Percentiles rank a stretch among this genome's conserved stretches.
These are phyloP conservation scores for Amylostereum chailletii DNA, from an alignment of 1,284 basidiomycete species.

Conservation along the genomic window DNA sequence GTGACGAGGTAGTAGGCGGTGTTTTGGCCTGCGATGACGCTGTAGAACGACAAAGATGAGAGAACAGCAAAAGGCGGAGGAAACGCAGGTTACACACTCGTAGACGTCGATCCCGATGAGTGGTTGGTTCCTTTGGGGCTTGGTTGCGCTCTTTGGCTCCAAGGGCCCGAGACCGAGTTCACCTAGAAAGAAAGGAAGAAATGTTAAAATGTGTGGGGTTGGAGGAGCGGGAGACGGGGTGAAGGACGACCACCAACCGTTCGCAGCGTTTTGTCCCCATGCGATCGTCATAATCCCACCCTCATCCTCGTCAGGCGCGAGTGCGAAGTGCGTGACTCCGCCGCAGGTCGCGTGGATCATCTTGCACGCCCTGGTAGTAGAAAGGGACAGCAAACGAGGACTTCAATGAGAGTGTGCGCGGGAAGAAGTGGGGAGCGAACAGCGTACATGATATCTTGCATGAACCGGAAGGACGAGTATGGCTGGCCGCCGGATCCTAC, in stretches of 20 bases:
- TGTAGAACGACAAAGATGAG: constrained; percentile 19
- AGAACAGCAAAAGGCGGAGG: constrained; percentile 2
- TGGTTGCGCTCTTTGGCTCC: constrained; percentile 81
- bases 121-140: constrained; percentile 68
- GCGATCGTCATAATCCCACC: constrained; percentile 66
- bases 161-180: constrained; percentile 80
- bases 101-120: constrained; percentile 72
- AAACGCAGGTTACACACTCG: constrained; percentile 39
- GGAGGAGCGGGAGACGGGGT: neutral
- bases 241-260: constrained; percentile 34
- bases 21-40: constrained; percentile 79
- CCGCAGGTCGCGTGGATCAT: constrained; percentile 63
- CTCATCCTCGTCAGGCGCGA: constrained; percentile 65
- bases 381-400: neutral
- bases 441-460: constrained; percentile 72
- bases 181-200: constrained; percentile 14
- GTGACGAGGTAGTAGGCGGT: constrained; percentile 75
- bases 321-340: constrained; percentile 85
- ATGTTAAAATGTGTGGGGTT: neutral
- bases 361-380: constrained; percentile 55
- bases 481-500: constrained; percentile 73
- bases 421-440: constrained; percentile 2
- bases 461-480: constrained; percentile 72
- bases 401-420: constrained; percentile 5
- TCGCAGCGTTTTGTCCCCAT: constrained; percentile 79